Percentiles rank a stretch among this genome's conserved stretches.
phyloP scores from a whole-genome alignment of 768 basidiomycete genomes.

The Boletus insuetus region DNA sequence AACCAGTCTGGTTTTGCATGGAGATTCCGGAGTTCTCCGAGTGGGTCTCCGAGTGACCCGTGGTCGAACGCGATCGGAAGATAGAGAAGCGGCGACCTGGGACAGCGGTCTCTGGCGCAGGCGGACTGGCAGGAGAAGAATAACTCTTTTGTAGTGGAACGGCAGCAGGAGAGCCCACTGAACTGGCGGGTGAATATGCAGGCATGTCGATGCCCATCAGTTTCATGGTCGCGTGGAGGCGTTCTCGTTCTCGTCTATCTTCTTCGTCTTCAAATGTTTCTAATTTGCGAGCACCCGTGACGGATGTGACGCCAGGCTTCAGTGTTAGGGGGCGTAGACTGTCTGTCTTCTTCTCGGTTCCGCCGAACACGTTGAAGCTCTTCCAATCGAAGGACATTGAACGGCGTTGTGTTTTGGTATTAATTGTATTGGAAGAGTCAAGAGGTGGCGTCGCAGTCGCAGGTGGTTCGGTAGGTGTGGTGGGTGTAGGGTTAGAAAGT shows the following conservation, averaged over 20 bases:
- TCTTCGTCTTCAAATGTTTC: slow-evolving; percentile 93
- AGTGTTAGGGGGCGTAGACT: slow-evolving; percentile 69
- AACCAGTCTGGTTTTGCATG: slow-evolving; percentile 32
- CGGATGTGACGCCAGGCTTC: slow-evolving; percentile 55
- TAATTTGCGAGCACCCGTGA: slow-evolving; percentile 69
- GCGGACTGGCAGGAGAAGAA: slow-evolving; percentile 36
- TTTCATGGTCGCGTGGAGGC: slow-evolving; percentile 88
- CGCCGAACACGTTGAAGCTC: slow-evolving; percentile 64
- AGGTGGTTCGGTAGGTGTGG: slow-evolving; percentile 28
- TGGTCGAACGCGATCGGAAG: slow-evolving; percentile 55
- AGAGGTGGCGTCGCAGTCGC: slow-evolving; percentile 20
- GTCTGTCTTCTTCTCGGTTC: slow-evolving; percentile 63
- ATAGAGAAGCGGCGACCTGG: slow-evolving; percentile 62
- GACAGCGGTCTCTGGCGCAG: slow-evolving; percentile 16
- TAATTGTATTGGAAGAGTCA: slow-evolving; percentile 24
- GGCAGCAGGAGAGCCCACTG: slow-evolving; percentile 27
- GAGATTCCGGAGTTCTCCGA: slow-evolving; percentile 47
- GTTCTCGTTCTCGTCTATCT: slow-evolving; percentile 81
- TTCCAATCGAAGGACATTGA: slow-evolving; percentile 88
- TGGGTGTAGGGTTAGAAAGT: slow-evolving; percentile 37
- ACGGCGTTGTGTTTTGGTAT: slow-evolving; percentile 54
- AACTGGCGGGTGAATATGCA: slow-evolving; percentile 37
- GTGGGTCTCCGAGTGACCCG: slow-evolving; percentile 43
- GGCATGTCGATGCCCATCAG: slow-evolving; percentile 87
- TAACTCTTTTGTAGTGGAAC: slow-evolving; percentile 40